A percentile compares a stretch with the other conserved stretches of the same genome.
These are phyloP conservation scores for Chiua virens DNA, from an alignment of 768 basidiomycete species.

Conservation along the genomic window DNA sequence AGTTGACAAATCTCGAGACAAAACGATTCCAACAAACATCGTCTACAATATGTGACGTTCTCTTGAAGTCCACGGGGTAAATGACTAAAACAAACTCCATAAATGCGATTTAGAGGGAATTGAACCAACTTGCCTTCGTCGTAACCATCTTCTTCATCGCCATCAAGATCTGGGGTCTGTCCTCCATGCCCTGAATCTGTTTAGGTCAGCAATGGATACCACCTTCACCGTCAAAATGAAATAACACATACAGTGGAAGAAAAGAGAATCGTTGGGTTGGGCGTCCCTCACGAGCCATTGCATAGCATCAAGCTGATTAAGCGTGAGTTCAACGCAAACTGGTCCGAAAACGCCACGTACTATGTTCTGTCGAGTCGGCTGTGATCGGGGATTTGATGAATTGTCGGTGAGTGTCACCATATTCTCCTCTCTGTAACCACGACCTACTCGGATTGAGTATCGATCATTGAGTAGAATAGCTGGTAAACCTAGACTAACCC, in stretches of 20 bases:
- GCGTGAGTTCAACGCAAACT: not conserved
- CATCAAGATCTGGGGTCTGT: slow-evolving; percentile 79
- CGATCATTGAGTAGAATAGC: not conserved
- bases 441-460: slow-evolving; percentile 12
- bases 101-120: not conserved
- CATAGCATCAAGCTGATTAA: slow-evolving; percentile 68
- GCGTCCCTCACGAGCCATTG: slow-evolving; percentile 88
- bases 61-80: slow-evolving; percentile 76
- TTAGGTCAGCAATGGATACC: not conserved
- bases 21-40: slow-evolving; percentile 56
- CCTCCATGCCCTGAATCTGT: slow-evolving; percentile 93
- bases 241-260: slow-evolving; percentile 75
- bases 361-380: slow-evolving; percentile 83
- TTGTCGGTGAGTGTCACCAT: slow-evolving; percentile 89
- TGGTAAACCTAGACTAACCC: slow-evolving; percentile 41
- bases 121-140: slow-evolving; percentile 59
- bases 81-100: slow-evolving; percentile 52
- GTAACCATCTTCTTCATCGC: slow-evolving; percentile 81
- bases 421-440: slow-evolving; percentile 71
- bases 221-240: not conserved
- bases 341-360: slow-evolving; percentile 35
- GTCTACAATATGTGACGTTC: slow-evolving; percentile 79
- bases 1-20: not conserved
- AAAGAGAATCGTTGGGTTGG: slow-evolving; percentile 78
- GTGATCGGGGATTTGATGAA: slow-evolving; percentile 53